Percentiles rank a stretch among this genome's conserved stretches.
These are phyloP conservation scores for Grifola frondosa DNA, from an alignment of 1,284 basidiomycete species.

Conservation along the genomic window DNA sequence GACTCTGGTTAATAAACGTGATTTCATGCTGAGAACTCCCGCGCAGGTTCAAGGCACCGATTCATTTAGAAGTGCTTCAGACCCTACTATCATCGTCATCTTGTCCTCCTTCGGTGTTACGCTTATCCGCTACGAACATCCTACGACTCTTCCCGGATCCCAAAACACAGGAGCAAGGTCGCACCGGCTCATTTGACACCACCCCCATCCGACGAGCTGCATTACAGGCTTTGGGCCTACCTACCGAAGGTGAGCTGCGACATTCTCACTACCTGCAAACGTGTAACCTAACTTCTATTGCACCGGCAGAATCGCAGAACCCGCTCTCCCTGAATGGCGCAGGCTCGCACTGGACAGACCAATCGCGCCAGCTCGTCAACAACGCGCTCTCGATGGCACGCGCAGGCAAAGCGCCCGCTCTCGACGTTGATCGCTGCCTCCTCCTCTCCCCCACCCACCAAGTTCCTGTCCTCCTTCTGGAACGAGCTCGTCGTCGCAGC, in stretches of 20 bases:
- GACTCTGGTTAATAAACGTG: too few relatives aligned
- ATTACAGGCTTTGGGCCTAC: constrained; percentile 41
- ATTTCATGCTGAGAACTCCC: too few relatives aligned
- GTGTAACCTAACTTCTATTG: neutral
- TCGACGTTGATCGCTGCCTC: constrained; percentile 66
- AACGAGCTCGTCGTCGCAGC: constrained; percentile 51
- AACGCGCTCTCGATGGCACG: constrained; percentile 52
- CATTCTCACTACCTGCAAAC: neutral
- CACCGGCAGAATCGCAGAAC: constrained; percentile 9
- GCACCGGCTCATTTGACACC: constrained; percentile 37
- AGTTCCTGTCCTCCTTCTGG: constrained; percentile 65
- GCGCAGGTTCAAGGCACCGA: constrained; percentile 33
- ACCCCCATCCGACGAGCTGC: constrained; percentile 44
- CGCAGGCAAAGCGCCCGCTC: constrained; percentile 56
- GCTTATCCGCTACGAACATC: constrained; percentile 60
- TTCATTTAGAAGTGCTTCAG: constrained; percentile 64
- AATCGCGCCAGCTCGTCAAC: constrained; percentile 51
- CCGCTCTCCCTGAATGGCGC: constrained; percentile 15
- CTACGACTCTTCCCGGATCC: constrained; percentile 46
- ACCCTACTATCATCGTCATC: constrained; percentile 59
- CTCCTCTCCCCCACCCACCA: constrained; percentile 51
- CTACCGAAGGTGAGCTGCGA: constrained; percentile 37
- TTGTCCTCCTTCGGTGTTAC: constrained; percentile 64
- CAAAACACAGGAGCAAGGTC: constrained; percentile 35
- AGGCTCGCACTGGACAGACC: constrained; percentile 36